Evolutionary conservation across 1,139 yeast species (phyloP).

Genomic region (Meyerozyma smithsonii): DNA sequence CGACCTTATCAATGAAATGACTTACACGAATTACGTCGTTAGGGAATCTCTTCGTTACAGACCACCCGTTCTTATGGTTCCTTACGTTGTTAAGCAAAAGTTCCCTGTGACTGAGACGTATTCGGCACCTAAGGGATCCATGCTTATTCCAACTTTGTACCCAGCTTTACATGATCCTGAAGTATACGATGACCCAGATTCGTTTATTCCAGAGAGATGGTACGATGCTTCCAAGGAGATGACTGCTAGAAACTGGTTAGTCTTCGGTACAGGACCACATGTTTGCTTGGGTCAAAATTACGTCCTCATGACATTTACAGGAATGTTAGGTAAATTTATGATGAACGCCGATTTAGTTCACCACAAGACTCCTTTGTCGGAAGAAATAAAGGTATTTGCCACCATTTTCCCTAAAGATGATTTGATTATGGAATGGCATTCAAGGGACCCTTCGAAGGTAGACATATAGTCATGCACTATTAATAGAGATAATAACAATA

Average conservation of each 20-base stretch:
- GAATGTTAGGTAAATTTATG: constrained; percentile 84
- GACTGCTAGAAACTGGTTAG: constrained; percentile 88
- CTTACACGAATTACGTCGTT: constrained; percentile 83
- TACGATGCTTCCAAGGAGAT: constrained; percentile 39
- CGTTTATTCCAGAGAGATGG: constrained; percentile 96
- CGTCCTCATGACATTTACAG: constrained; percentile 85
- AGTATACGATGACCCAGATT: constrained; percentile 90
- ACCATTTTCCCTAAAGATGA: constrained; percentile 98
- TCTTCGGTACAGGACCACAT: constrained; percentile 96
- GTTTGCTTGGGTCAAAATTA: constrained; percentile 93
- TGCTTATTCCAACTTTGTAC: constrained; percentile 92
- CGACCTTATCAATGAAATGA: constrained; percentile 79
- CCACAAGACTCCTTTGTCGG: constrained; percentile 75
- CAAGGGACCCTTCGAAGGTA: constrained; percentile 44
- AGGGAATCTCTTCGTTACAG: constrained; percentile 89
- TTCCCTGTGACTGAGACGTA: constrained; percentile 81
- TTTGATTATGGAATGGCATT: constrained; percentile 69
- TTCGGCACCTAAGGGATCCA: constrained; percentile 93
- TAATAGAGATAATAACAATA: not conserved
- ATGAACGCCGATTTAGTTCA: constrained; percentile 78
- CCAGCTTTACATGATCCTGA: constrained; percentile 97
- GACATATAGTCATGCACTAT: not conserved
- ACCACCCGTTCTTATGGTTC: constrained; percentile 98
- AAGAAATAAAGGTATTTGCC: constrained; percentile 92
- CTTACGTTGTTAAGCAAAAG: constrained; percentile 81